Percentiles rank a stretch among this genome's conserved stretches.
Conservation (phyloP, 176 grass and related monocot genomes). For the Puccinellia tenuiflora region DNA sequence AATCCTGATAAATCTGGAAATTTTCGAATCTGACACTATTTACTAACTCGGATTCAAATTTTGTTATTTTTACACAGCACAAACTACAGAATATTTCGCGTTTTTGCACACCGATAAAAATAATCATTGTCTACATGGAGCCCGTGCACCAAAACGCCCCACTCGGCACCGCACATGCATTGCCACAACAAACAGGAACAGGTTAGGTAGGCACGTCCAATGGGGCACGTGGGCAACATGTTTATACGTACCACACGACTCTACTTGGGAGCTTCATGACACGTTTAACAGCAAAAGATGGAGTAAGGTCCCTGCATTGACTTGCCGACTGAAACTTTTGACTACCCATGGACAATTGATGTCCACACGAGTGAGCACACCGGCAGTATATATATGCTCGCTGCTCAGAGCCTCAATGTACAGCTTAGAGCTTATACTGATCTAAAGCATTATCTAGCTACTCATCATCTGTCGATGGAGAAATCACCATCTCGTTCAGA, state of each 20-base stretch:
- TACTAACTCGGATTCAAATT: no score
- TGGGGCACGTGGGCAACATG: not conserved
- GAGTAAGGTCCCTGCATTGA: not conserved
- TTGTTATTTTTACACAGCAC: no score
- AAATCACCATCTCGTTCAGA: not conserved
- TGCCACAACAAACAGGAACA: not conserved
- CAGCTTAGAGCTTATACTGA: not conserved
- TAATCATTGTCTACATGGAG: no score
- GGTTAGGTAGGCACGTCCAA: not conserved
- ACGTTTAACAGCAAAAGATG: not conserved
- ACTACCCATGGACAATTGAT: not conserved
- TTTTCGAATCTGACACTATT: no score
- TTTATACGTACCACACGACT: not conserved
- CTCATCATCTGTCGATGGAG: not conserved
- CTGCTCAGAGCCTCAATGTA: not conserved
- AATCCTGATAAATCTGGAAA: no score
- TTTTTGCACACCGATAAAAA: no score
- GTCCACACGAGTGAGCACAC: not conserved
- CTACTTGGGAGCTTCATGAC: not conserved
- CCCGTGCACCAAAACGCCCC: no score
- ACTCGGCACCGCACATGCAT: not conserved
- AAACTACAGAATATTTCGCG: no score
- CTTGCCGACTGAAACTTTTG: not conserved
- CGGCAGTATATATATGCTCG: not conserved
- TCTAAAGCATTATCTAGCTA: not conserved